Conservation (phyloP, 768 basidiomycete genomes). For the Lentinus tigrinus region DNA sequence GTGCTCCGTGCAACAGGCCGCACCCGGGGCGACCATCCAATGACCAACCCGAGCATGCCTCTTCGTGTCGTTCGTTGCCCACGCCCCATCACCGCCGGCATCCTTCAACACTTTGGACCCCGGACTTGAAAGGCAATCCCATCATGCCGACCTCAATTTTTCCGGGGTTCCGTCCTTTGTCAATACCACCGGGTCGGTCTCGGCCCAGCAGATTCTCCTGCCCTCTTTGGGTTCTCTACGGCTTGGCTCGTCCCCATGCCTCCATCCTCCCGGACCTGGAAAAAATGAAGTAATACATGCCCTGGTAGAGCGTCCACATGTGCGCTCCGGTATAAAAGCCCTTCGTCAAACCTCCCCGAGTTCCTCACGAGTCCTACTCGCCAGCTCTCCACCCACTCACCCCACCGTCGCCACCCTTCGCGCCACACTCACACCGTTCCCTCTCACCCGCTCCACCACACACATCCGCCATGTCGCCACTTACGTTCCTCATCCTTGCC, state of each 20-base stretch:
- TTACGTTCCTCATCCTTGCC: constrained; percentile 34
- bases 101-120: constrained; percentile 5
- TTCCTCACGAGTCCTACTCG: constrained; percentile 27
- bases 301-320: constrained; percentile 3
- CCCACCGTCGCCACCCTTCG: constrained; percentile 20
- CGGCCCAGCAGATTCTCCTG: not conserved
- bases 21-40: not conserved
- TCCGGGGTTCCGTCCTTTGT: constrained; percentile 1
- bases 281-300: constrained; percentile 17
- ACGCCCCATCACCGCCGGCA: not conserved
- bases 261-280: not conserved
- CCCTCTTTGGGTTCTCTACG: not conserved
- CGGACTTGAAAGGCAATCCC: constrained; percentile 15
- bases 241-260: not conserved
- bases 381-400: constrained; percentile 21
- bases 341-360: not conserved
- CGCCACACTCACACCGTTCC: constrained; percentile 18
- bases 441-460: constrained; percentile 10
- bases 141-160: constrained; percentile 2
- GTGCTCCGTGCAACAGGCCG: not conserved
- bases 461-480: constrained; percentile 37
- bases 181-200: not conserved
- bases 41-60: not conserved
- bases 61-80: not conserved
- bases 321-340: constrained; percentile 22